phyloP scores from a whole-genome alignment of 148 eudicot species.

The Vaccinium macrocarpon region DNA sequence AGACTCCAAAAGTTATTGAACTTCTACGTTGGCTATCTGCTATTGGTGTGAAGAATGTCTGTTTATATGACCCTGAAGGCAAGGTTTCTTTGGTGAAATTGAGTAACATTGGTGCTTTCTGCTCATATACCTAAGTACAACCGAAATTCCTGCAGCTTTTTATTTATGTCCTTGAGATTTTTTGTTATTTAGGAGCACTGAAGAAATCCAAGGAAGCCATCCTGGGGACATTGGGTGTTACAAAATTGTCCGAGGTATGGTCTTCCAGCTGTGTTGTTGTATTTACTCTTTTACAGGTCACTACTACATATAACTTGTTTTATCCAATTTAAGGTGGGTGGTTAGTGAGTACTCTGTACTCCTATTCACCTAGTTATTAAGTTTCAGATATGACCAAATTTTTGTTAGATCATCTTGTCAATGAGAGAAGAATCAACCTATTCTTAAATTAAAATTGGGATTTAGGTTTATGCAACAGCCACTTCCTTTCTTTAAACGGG shows the following conservation, averaged over 20 bases:
- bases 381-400: not conserved
- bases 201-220: slow-evolving; percentile 67
- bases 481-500: not conserved
- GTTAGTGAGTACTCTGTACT: not conserved
- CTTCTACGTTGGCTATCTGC: slow-evolving; percentile 62
- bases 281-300: not conserved
- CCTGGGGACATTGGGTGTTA: slow-evolving; percentile 31
- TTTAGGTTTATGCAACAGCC: not conserved
- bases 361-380: not conserved
- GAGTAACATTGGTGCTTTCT: not conserved
- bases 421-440: not conserved
- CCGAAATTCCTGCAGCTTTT: not conserved
- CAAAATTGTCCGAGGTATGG: slow-evolving; percentile 55
- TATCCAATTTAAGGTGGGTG: not conserved
- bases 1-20: slow-evolving; percentile 53
- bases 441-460: not conserved
- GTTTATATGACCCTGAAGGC: slow-evolving; percentile 90
- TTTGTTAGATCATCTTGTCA: not conserved
- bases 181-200: slow-evolving; percentile 57
- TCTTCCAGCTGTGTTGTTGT: slow-evolving; percentile 11
- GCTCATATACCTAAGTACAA: not conserved
- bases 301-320: not conserved
- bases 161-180: not conserved
- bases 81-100: slow-evolving; percentile 8
- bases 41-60: slow-evolving; percentile 72